Conservation (phyloP, 2,329 filamentous ascomycete genomes). For the Colletotrichum incanum region DNA sequence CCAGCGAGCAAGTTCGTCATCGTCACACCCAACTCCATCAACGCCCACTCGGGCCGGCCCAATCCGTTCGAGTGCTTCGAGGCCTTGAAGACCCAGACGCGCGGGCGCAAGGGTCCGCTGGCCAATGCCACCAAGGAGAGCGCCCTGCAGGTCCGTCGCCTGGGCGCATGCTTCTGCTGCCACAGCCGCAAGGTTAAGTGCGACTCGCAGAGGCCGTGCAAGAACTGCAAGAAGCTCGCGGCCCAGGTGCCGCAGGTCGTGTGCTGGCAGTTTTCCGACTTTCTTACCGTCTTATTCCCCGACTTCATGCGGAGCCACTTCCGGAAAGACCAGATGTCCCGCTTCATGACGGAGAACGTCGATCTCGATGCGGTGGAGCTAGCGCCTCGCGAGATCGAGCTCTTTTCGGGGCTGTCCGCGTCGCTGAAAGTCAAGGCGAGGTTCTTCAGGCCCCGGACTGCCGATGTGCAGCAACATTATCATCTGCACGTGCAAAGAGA, state of each 20-base stretch:
- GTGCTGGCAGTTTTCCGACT: conserved; percentile 74
- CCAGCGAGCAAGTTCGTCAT: conserved; percentile 65
- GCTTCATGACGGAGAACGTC: conserved; percentile 67
- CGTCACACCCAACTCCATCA: conserved; percentile 69
- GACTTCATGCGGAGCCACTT: conserved; percentile 67
- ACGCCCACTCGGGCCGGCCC: conserved; percentile 63
- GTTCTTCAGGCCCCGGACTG: conserved; percentile 66
- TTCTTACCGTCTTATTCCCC: conserved; percentile 67
- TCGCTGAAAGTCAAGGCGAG: conserved; percentile 65
- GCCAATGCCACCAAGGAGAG: conserved; percentile 69
- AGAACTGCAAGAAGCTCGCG: conserved; percentile 69
- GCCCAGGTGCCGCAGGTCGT: conserved; percentile 67
- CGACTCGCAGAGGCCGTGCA: conserved; percentile 69
- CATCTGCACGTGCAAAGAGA: conserved; percentile 59
- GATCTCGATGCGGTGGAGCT: conserved; percentile 58
- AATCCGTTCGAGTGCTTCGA: conserved; percentile 72
- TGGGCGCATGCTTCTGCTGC: conserved; percentile 73
- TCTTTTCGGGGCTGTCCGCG: conserved; percentile 66
- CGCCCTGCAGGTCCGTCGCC: conserved; percentile 68
- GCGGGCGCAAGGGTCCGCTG: conserved; percentile 70
- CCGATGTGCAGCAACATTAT: conserved; percentile 67
- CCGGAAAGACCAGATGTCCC: conserved; percentile 63
- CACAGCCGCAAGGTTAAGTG: conserved; percentile 73
- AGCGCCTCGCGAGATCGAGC: conserved; percentile 58
- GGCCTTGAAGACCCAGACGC: conserved; percentile 66